These are phyloP conservation scores for Fusarium sp. DNA, from an alignment of 2,329 filamentous ascomycete species.

Conservation along the genomic window DNA sequence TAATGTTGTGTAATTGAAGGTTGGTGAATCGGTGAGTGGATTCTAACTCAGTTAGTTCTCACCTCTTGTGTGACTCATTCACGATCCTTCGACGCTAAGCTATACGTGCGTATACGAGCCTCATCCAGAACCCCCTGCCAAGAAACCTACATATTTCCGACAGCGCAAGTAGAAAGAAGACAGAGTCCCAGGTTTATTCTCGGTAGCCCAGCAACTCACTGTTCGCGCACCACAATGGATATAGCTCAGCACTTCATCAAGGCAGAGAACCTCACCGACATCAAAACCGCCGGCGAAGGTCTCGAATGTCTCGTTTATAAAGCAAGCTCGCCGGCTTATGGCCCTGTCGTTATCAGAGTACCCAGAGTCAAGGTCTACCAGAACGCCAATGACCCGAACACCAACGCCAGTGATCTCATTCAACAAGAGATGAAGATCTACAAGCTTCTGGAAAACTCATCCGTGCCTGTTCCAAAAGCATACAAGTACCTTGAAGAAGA, in stretches of 20 bases:
- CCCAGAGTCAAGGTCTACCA: conserved; percentile 12
- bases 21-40: not conserved
- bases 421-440: conserved; percentile 11
- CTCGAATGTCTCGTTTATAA: conserved; percentile 17
- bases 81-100: not conserved
- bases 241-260: not conserved
- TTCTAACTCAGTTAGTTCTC: not conserved
- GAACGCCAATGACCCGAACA: not conserved
- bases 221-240: not conserved
- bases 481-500: conserved; percentile 6
- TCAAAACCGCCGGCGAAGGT: not conserved
- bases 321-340: not conserved
- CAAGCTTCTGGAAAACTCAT: not conserved
- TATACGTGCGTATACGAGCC: not conserved
- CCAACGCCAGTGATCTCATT: not conserved
- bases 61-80: not conserved
- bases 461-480: not conserved
- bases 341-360: not conserved
- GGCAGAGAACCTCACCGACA: not conserved
- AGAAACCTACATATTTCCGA: not conserved
- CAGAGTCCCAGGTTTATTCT: not conserved
- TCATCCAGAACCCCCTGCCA: not conserved
- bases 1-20: not conserved
- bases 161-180: rapidly evolving
- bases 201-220: not conserved